These are phyloP conservation scores for Bromus sterilis DNA, from an alignment of 176 grass and related monocot genomes.

Conservation along the genomic window DNA sequence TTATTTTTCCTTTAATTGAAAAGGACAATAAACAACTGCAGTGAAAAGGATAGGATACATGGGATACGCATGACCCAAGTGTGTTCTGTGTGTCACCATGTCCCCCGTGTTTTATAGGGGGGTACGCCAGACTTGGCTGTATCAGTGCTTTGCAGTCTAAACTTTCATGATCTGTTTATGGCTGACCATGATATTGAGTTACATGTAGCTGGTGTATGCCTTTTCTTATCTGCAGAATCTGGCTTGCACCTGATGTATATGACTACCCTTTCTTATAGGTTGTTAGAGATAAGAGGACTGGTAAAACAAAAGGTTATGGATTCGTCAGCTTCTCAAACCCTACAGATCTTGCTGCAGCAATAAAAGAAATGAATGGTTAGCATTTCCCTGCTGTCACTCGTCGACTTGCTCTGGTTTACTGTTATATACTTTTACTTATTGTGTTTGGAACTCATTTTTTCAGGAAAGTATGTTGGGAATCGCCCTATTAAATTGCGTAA, in stretches of 20 bases:
- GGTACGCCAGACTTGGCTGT: too few relatives aligned
- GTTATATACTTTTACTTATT: neutral
- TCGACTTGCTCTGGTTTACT: neutral
- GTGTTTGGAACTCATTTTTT: slow-evolving; percentile 9
- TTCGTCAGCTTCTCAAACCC: slow-evolving; percentile 98
- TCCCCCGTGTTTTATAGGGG: too few relatives aligned
- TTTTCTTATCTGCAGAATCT: neutral
- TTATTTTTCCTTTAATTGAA: too few relatives aligned
- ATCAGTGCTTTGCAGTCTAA: too few relatives aligned
- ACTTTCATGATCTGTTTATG: neutral
- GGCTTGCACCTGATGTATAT: slow-evolving; percentile 9
- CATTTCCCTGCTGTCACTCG: slow-evolving; percentile 2
- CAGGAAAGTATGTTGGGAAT: slow-evolving; percentile 97
- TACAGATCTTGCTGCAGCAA: slow-evolving; percentile 83
- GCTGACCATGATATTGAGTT: neutral
- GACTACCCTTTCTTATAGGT: slow-evolving; percentile 51
- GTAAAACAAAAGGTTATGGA: slow-evolving; percentile 98
- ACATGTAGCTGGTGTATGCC: neutral
- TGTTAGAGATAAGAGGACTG: slow-evolving; percentile 90
- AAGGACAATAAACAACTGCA: too few relatives aligned
- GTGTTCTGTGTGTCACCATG: too few relatives aligned
- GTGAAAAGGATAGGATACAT: too few relatives aligned
- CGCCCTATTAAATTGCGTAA: slow-evolving; percentile 97
- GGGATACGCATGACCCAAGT: too few relatives aligned
- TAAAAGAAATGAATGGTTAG: slow-evolving; percentile 99